phyloP scores from a whole-genome alignment of 306 rosid species.

The Rubus parviflorus region DNA sequence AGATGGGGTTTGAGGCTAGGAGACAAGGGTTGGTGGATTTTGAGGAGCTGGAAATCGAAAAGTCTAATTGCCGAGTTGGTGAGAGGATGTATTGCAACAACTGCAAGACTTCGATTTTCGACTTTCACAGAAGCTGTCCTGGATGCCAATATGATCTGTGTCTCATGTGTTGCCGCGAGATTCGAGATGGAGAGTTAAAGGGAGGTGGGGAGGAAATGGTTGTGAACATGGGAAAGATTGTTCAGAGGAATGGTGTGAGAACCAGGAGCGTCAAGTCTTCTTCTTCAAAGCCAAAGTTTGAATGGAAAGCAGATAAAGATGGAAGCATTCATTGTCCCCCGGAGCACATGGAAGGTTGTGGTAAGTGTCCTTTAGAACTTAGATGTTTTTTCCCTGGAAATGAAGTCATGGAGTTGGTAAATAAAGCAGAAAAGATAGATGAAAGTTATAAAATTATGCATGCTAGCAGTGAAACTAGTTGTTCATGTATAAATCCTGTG shows the following conservation, averaged over 20 bases:
- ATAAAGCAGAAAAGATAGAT: constrained; percentile 50
- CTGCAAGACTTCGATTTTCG: constrained; percentile 81
- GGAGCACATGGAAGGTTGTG: constrained; percentile 38
- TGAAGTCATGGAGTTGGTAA: constrained; percentile 46
- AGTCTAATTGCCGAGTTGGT: not conserved
- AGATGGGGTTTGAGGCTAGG: constrained; percentile 63
- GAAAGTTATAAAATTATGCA: constrained; percentile 28
- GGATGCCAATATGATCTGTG: constrained; percentile 74
- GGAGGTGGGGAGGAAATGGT: constrained; percentile 44
- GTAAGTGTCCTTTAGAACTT: constrained; percentile 46
- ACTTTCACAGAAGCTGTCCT: constrained; percentile 76
- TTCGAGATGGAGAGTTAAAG: constrained; percentile 26
- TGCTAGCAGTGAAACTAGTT: constrained; percentile 25
- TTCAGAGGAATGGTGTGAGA: not conserved
- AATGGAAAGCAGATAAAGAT: constrained; percentile 41
- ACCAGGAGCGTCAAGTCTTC: not conserved
- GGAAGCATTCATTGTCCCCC: constrained; percentile 72
- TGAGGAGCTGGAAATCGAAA: not conserved
- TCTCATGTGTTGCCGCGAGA: constrained; percentile 74
- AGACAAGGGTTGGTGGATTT: constrained; percentile 46
- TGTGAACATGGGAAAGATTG: not conserved
- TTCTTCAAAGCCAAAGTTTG: constrained; percentile 36
- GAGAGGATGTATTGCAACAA: constrained; percentile 43
- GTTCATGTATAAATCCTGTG: constrained; percentile 46
- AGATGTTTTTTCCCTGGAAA: constrained; percentile 40